Evolutionary conservation across 352 stramenopile species (phyloP).

Genomic region (Phytophthora sp.): DNA sequence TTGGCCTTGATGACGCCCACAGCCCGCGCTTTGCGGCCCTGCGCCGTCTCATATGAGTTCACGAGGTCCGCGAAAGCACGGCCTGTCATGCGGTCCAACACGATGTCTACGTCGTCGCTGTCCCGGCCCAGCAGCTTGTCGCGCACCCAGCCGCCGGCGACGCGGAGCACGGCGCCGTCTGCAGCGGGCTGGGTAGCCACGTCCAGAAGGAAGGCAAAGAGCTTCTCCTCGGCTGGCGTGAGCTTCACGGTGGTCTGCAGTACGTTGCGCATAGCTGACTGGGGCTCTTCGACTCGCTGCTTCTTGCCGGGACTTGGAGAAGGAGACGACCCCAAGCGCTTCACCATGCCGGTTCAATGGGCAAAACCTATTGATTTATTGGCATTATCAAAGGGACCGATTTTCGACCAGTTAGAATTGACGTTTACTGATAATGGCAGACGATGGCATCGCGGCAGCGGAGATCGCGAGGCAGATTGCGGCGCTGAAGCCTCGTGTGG

Average conservation of each 20-base stretch:
- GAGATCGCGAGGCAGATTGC: constrained; percentile 51
- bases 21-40: constrained; percentile 52
- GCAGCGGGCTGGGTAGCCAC: constrained; percentile 60
- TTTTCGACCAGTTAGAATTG: constrained; percentile 12
- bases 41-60: constrained; percentile 64
- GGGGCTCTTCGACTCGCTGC: constrained; percentile 22
- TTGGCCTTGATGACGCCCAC: constrained; percentile 84
- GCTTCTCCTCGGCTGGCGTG: constrained; percentile 53
- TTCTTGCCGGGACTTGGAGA: constrained; percentile 36
- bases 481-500: constrained; percentile 38
- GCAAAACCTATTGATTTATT: not conserved
- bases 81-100: constrained; percentile 96
- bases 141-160: constrained; percentile 99
- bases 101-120: constrained; percentile 98
- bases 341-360: constrained; percentile 23
- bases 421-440: constrained; percentile 15
- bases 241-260: constrained; percentile 37
- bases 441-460: constrained; percentile 36
- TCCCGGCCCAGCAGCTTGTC: constrained; percentile 94
- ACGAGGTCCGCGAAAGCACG: constrained; percentile 92
- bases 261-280: constrained; percentile 7
- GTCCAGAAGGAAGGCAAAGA: constrained; percentile 70
- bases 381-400: not conserved
- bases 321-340: constrained; percentile 30
- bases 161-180: constrained; percentile 85